These are phyloP conservation scores for Leccinum pellstonianum DNA, from an alignment of 768 basidiomycete genomes.

Conservation along the genomic window DNA sequence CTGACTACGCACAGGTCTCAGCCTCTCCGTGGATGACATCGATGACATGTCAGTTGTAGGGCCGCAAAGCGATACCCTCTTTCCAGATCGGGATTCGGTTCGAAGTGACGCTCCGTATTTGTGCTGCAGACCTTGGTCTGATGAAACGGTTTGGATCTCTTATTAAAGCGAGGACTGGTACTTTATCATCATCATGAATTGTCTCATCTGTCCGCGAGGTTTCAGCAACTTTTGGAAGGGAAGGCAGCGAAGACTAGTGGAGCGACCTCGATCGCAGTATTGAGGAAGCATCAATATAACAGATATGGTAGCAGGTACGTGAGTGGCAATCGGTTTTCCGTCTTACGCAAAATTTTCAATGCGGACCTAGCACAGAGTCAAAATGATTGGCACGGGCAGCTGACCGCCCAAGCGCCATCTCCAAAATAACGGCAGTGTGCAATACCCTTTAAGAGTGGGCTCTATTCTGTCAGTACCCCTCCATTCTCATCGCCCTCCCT, in stretches of 20 bases:
- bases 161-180: neutral
- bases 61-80: neutral
- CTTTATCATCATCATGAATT: neutral
- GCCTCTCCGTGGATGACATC: neutral
- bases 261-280: conserved; percentile 4
- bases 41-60: neutral
- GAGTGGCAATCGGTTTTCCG: conserved; percentile 10
- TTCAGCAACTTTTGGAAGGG: neutral
- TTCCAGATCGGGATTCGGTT: neutral
- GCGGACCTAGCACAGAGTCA: neutral
- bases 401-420: conserved; percentile 22
- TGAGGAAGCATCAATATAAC: conserved; percentile 10
- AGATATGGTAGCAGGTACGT: conserved; percentile 8
- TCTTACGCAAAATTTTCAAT: neutral
- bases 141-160: neutral
- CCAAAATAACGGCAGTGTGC: conserved; percentile 9
- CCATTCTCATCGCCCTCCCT: neutral
- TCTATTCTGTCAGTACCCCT: neutral
- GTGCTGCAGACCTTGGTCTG: neutral
- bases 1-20: neutral
- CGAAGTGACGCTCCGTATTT: neutral
- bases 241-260: neutral
- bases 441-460: conserved; percentile 11
- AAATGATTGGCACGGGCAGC: conserved; percentile 7
- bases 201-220: neutral